Evolutionary conservation across 805 yeast genomes (phyloP), one percentile per base, ranked within the genome.

Genomic region (Hermanozyma aechmeae): DNA sequence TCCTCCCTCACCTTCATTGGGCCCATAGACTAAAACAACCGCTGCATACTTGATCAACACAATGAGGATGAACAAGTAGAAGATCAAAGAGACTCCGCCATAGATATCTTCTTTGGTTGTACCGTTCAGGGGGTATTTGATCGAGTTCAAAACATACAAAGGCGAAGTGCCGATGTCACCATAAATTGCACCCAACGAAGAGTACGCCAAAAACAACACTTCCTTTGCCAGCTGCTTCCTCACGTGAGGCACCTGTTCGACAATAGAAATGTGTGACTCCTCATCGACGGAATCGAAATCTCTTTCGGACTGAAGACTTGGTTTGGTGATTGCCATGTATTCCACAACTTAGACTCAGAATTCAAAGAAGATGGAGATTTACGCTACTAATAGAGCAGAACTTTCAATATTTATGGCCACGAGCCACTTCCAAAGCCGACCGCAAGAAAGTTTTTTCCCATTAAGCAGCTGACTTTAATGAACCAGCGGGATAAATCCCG

Each of bases 141-240:
- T 46, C 18, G 60, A 46, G 27, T 65, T 56, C 39, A 61, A 44
- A 8, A 62, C 67, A 45, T 74, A 74, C 30, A 74, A 48, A 3
- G 81, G 80, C 8, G 77, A 69, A 4, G 80, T 73, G 16, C 77
- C 79, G 32, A 74, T 54, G 48, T 74, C 79, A 28, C 81, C 79
- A 43, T 73, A 74, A 23, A 73, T 71, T n/a, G 75, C 73, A 14
- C 81, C 81, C 23, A 74, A 52, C 4, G 73, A 64, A n/a, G 61
- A 49, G 37, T 61, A 65, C 1, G 65, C 53, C 19, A 65, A 34
- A 25, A 46, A 26, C n/a, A 46, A 31, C 4, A 50, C 34, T 17
- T 46, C 43, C 24, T 40, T 38, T 50, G 51, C 42, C 8, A 39
- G 26, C 26, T 42, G 43, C 15, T 36, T 42, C 11, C 16, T 13